These are phyloP conservation scores for Moniliophthora roreri DNA, from an alignment of 1,284 basidiomycete species.

Conservation along the genomic window DNA sequence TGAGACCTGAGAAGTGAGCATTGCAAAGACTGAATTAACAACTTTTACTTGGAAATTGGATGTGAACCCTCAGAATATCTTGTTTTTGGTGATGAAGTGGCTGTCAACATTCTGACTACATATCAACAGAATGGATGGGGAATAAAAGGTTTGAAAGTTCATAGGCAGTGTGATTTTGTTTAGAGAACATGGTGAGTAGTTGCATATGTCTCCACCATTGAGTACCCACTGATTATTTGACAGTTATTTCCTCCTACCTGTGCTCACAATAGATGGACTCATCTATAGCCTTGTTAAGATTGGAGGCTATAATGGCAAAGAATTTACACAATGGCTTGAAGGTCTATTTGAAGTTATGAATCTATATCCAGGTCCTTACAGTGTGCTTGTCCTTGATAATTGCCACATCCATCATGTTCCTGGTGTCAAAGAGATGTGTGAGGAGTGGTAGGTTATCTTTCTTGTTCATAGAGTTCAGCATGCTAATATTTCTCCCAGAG, in stretches of 20 bases:
- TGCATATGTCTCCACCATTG: too few relatives aligned
- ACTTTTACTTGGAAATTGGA: not conserved
- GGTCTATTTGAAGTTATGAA: constrained; percentile 21
- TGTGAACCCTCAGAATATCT: not conserved
- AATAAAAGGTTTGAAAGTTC: not conserved
- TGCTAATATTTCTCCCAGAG: not conserved
- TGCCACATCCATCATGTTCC: not conserved
- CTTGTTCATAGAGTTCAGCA: not conserved
- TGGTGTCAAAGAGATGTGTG: not conserved
- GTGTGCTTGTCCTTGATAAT: not conserved
- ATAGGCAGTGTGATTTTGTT: not conserved
- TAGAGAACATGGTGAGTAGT: not conserved
- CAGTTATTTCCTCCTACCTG: constrained; percentile 23
- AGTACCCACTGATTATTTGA: too few relatives aligned
- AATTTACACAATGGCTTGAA: constrained; percentile 20
- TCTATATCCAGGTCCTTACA: not conserved
- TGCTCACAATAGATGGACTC: constrained; percentile 15
- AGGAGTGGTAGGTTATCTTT: not conserved
- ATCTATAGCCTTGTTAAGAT: constrained; percentile 23
- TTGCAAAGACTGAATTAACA: not conserved
- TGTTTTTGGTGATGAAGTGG: constrained; percentile 1
- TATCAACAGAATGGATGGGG: constrained; percentile 1
- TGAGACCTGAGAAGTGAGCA: not conserved
- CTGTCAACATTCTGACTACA: constrained; percentile 1
- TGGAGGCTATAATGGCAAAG: constrained; percentile 20